Conservation (phyloP, 2,329 filamentous ascomycete genomes). For the Venturia oleaginea region DNA sequence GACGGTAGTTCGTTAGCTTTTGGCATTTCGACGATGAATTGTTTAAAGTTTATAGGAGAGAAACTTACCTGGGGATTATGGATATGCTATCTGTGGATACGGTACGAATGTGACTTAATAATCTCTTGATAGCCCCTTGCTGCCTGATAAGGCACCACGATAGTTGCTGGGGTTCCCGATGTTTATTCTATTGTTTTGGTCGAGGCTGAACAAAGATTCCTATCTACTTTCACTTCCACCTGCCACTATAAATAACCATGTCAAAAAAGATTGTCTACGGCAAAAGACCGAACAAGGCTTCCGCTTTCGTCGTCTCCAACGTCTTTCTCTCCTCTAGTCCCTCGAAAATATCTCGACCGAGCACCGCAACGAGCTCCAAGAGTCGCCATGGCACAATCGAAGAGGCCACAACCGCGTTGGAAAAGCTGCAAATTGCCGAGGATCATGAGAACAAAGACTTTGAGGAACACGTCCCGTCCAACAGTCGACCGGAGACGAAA, state of each 20-base stretch:
- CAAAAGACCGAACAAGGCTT: not conserved
- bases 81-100: not conserved
- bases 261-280: constrained; percentile 12
- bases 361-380: not conserved
- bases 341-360: not conserved
- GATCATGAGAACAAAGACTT: not conserved
- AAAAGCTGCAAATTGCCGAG: not conserved
- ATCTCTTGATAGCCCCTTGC: no score
- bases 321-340: constrained; percentile 10
- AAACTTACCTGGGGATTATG: not conserved
- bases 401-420: not conserved
- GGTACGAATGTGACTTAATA: not conserved
- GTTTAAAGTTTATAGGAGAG: not conserved
- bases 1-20: constrained; percentile 2
- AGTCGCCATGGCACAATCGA: not conserved
- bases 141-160: no score
- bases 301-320: constrained; percentile 9
- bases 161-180: not conserved
- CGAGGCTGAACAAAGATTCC: not conserved
- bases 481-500: not conserved
- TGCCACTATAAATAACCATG: not conserved
- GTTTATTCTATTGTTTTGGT: not conserved
- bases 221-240: not conserved
- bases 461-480: not conserved
- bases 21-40: not conserved